phyloP scores from a whole-genome alignment of 2,329 filamentous ascomycete species.

The Drechslerella dactyloides region DNA sequence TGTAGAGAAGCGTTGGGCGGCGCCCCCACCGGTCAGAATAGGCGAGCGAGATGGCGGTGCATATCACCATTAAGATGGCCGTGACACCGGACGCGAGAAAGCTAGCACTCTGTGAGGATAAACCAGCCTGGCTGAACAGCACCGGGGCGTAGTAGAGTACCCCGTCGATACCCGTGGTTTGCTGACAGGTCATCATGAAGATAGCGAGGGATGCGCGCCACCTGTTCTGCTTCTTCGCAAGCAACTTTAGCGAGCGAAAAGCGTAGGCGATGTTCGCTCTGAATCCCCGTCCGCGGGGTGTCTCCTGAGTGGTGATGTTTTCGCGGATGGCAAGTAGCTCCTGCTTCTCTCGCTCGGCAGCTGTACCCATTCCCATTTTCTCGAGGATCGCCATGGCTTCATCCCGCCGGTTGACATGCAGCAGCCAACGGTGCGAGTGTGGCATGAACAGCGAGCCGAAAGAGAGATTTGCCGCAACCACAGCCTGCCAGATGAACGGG shows the following conservation, averaged over 20 bases:
- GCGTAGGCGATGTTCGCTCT: conserved; percentile 32
- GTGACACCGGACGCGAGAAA: conserved; percentile 70
- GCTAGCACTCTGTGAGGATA: conserved; percentile 63
- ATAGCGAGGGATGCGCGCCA: conserved; percentile 63
- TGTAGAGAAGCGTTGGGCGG: conserved; percentile 64
- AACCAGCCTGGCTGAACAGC: conserved; percentile 67
- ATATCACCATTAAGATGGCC: conserved; percentile 66
- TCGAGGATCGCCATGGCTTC: conserved; percentile 60
- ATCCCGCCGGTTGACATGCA: conserved; percentile 58
- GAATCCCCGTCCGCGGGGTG: conserved; percentile 53
- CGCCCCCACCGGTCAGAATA: conserved; percentile 67
- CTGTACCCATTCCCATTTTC: conserved; percentile 60
- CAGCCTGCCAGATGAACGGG: conserved; percentile 63
- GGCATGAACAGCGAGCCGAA: conserved; percentile 61
- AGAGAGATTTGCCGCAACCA: conserved; percentile 59
- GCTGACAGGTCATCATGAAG: conserved; percentile 67
- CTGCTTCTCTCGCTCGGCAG: conserved; percentile 61
- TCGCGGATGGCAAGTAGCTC: conserved; percentile 58
- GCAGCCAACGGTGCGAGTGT: conserved; percentile 67
- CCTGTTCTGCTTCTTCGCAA: conserved; percentile 59
- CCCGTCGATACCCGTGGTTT: conserved; percentile 69
- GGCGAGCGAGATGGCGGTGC: conserved; percentile 66
- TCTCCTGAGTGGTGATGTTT: conserved; percentile 52
- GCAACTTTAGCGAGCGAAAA: conserved; percentile 28
- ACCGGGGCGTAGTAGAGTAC: conserved; percentile 69